These are phyloP conservation scores for Dacryopinax primogenitus DNA, from an alignment of 768 basidiomycete genomes.

Conservation along the genomic window DNA sequence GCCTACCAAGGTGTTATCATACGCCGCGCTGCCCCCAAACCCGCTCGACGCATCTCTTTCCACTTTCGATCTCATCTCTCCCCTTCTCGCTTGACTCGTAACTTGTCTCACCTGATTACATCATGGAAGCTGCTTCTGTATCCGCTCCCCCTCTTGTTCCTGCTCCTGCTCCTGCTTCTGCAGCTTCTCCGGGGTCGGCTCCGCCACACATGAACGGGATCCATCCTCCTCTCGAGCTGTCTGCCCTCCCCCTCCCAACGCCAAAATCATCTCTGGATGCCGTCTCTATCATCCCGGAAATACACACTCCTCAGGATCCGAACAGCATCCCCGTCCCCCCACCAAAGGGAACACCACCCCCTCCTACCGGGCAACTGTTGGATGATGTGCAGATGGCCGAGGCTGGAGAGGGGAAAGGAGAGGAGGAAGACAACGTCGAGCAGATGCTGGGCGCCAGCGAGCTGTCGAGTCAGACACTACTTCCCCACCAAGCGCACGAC, in stretches of 20 bases:
- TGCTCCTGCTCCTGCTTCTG: not conserved
- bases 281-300: conserved; percentile 36
- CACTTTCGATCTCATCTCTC: too few relatives aligned
- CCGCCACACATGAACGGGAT: not conserved
- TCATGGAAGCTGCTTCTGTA: not conserved
- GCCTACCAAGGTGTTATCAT: too few relatives aligned
- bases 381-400: conserved; percentile 52
- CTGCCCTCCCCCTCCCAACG: conserved; percentile 43
- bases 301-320: conserved; percentile 37
- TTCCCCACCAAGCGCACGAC: not conserved
- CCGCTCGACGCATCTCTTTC: too few relatives aligned
- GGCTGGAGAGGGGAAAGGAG: not conserved
- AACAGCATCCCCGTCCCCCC: conserved; percentile 35
- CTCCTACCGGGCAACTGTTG: conserved; percentile 34
- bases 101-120: not conserved
- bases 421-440: not conserved
- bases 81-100: not conserved
- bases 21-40: too few relatives aligned
- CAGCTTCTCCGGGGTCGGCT: not conserved
- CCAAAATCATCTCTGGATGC: conserved; percentile 31
- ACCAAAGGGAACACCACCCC: conserved; percentile 36
- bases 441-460: not conserved
- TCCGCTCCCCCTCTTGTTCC: not conserved
- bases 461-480: too few relatives aligned
- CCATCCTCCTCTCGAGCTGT: conserved; percentile 28